phyloP scores from a whole-genome alignment of 805 yeast genomes.

The Starmera dryadoides region DNA sequence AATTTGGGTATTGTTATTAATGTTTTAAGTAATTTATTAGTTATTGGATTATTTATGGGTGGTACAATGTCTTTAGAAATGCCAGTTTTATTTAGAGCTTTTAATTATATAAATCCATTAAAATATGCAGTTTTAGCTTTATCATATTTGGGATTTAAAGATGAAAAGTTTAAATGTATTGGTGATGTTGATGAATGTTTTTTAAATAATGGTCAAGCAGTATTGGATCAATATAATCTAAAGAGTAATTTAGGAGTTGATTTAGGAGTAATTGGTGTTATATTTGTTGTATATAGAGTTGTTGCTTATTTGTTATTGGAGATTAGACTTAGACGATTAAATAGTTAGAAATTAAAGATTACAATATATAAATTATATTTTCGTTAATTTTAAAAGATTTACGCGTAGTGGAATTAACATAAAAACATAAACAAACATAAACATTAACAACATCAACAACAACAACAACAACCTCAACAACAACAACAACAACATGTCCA shows the following conservation, averaged over 20 bases:
- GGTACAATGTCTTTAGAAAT: constrained; percentile 71
- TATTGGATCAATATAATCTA: constrained; percentile 44
- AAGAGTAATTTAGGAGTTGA: neutral
- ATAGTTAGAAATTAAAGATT: neutral
- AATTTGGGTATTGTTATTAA: constrained; percentile 77
- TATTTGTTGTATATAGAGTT: neutral
- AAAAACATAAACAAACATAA: neutral
- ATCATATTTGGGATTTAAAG: constrained; percentile 51
- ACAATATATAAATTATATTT: neutral
- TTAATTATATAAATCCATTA: constrained; percentile 67
- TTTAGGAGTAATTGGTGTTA: neutral
- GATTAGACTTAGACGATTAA: neutral
- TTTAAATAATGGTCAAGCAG: constrained; percentile 46
- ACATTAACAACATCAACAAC: neutral
- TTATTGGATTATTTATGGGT: constrained; percentile 71
- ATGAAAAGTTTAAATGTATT: constrained; percentile 44
- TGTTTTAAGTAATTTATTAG: constrained; percentile 52
- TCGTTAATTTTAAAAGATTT: too few species aligned
- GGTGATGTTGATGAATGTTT: constrained; percentile 37
- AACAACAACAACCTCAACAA: neutral
- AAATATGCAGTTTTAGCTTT: constrained; percentile 59
- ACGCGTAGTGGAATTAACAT: too few species aligned
- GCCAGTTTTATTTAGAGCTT: constrained; percentile 59
- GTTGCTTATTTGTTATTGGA: neutral
- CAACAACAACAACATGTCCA: constrained; percentile 7